Conservation (phyloP, 2,329 filamentous ascomycete species). For the Atkinsonella texensis region DNA sequence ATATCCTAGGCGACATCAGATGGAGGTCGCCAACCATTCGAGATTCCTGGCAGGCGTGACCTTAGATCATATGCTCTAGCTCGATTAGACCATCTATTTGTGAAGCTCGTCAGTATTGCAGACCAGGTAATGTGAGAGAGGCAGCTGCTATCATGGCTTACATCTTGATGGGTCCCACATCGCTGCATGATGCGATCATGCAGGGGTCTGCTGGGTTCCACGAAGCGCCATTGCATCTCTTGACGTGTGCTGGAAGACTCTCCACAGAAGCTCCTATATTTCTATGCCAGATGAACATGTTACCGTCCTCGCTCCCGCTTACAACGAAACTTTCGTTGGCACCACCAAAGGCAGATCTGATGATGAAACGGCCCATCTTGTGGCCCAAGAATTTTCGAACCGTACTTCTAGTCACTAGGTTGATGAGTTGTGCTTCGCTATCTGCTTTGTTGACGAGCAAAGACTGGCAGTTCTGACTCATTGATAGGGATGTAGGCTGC, state of each 20-base stretch:
- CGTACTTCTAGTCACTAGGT: slow-evolving; percentile 60
- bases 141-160: slow-evolving; percentile 33
- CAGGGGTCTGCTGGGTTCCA: slow-evolving; percentile 79
- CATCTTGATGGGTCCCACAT: slow-evolving; percentile 78
- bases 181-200: slow-evolving; percentile 84
- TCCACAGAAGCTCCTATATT: slow-evolving; percentile 66
- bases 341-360: slow-evolving; percentile 75
- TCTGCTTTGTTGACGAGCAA: slow-evolving; percentile 74
- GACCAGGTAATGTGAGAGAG: neutral
- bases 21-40: slow-evolving; percentile 11
- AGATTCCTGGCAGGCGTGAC: slow-evolving; percentile 5
- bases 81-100: slow-evolving; percentile 11
- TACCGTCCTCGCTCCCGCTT: slow-evolving; percentile 73
- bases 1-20: slow-evolving; percentile 7
- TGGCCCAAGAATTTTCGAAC: slow-evolving; percentile 67
- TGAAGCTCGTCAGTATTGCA: neutral
- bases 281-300: slow-evolving; percentile 85
- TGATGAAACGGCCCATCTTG: slow-evolving; percentile 62
- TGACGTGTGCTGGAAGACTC: slow-evolving; percentile 59
- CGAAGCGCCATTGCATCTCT: slow-evolving; percentile 70
- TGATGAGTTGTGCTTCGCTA: slow-evolving; percentile 65
- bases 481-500: slow-evolving; percentile 65
- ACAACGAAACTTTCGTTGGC: slow-evolving; percentile 86
- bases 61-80: slow-evolving; percentile 11
- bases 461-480: slow-evolving; percentile 69